Percentiles rank a stretch among this genome's conserved stretches.
Evolutionary conservation across 768 basidiomycete species (phyloP).

Genomic region (Mycena haematopus): DNA sequence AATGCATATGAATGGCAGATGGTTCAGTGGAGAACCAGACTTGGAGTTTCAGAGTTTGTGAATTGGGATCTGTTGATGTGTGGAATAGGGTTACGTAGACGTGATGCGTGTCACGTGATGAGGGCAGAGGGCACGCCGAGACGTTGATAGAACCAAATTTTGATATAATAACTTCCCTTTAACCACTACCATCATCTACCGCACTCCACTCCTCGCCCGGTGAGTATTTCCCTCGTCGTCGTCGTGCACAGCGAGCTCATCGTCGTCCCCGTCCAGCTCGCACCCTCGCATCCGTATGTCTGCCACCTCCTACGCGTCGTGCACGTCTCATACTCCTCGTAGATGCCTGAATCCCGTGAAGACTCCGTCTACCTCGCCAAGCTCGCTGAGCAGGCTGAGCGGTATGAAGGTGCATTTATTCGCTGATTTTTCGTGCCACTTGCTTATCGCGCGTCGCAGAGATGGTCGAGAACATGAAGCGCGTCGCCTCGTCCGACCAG

Average conservation of each 20-base stretch:
- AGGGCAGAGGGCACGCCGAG: too few relatives aligned
- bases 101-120: too few relatives aligned
- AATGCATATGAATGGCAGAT: too few relatives aligned
- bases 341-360: conserved; percentile 91
- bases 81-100: too few relatives aligned
- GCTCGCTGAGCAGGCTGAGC: conserved; percentile 99
- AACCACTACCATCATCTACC: conserved; percentile 16
- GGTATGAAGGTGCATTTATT: conserved; percentile 82
- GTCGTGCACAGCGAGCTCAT: conserved; percentile 23
- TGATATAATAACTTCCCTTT: neutral
- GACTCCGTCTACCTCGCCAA: conserved; percentile 99
- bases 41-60: too few relatives aligned
- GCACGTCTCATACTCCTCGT: conserved; percentile 30
- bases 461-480: conserved; percentile 99
- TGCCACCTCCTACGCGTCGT: conserved; percentile 48
- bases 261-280: conserved; percentile 10
- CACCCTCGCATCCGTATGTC: conserved; percentile 47
- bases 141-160: too few relatives aligned
- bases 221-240: conserved; percentile 13
- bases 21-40: too few relatives aligned
- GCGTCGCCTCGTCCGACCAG: conserved; percentile 95
- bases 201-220: conserved; percentile 7
- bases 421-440: conserved; percentile 16
- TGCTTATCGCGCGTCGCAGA: conserved; percentile 51
- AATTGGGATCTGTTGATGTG: too few relatives aligned